Evolutionary conservation across 805 yeast genomes (phyloP).

Genomic region (Starmerella potacharoeniae): DNA sequence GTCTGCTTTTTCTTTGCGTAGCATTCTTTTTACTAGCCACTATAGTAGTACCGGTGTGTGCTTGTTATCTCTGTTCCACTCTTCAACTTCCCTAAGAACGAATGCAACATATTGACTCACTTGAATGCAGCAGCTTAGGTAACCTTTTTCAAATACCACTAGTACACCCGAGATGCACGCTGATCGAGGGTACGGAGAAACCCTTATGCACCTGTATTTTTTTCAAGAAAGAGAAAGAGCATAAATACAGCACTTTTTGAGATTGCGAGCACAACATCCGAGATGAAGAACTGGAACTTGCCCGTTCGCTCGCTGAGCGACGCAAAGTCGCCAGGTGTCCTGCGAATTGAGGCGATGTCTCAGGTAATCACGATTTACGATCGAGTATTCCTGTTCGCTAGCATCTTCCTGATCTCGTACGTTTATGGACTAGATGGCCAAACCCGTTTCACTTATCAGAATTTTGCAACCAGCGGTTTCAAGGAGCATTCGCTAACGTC

Average conservation of each 20-base stretch:
- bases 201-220: background rate
- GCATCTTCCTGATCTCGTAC: slow-evolving; percentile 44
- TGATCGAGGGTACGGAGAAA: background rate
- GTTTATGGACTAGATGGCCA: slow-evolving; percentile 51
- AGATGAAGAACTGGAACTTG: slow-evolving; percentile 1
- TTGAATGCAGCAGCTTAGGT: too few species aligned
- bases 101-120: too few species aligned
- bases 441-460: slow-evolving; percentile 42
- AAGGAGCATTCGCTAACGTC: slow-evolving; percentile 44
- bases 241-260: background rate
- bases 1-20: too few species aligned
- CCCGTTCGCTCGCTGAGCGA: background rate
- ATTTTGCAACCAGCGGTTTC: slow-evolving; percentile 47
- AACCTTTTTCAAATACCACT: too few species aligned
- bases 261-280: too few species aligned
- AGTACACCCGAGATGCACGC: background rate
- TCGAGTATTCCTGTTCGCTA: slow-evolving; percentile 36
- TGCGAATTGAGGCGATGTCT: slow-evolving; percentile 44
- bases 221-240: background rate
- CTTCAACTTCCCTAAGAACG: too few species aligned
- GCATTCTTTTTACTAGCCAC: too few species aligned
- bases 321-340: slow-evolving; percentile 35
- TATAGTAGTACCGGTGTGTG: too few species aligned
- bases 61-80: too few species aligned
- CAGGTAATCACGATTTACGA: slow-evolving; percentile 36